Conservation (phyloP, 2,329 filamentous ascomycete genomes). For the Aspergillus novofumigatus region DNA sequence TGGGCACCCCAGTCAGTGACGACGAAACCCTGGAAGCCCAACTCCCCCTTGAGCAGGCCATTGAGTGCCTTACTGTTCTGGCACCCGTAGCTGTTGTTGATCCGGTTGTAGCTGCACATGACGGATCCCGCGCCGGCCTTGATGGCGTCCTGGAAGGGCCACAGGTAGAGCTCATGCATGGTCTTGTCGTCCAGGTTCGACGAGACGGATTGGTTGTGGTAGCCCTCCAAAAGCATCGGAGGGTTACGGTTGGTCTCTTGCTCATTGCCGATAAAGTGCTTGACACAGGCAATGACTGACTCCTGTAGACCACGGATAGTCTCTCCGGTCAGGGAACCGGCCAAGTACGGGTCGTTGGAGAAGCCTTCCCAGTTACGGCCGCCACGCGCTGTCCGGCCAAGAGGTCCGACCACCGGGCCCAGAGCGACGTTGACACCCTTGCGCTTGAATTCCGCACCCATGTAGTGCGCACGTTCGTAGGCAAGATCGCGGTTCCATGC, state of each 20-base stretch:
- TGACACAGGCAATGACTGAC: slow-evolving; percentile 36
- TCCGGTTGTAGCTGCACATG: slow-evolving; percentile 50
- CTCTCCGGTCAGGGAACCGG: slow-evolving; percentile 31
- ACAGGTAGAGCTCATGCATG: slow-evolving; percentile 62
- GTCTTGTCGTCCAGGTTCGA: slow-evolving; percentile 63
- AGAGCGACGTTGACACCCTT: slow-evolving; percentile 43
- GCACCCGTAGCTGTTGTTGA: slow-evolving; percentile 76
- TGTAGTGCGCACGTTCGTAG: slow-evolving; percentile 48
- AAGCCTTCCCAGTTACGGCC: slow-evolving; percentile 46
- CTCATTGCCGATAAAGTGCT: slow-evolving; percentile 58
- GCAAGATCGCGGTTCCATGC: slow-evolving; percentile 54
- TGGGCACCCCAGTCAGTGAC: slow-evolving; percentile 76
- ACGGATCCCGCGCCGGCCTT: slow-evolving; percentile 54
- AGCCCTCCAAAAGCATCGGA: slow-evolving; percentile 29
- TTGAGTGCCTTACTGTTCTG: slow-evolving; percentile 76
- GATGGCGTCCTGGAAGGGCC: slow-evolving; percentile 62
- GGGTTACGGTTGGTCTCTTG: slow-evolving; percentile 45
- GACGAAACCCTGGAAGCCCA: slow-evolving; percentile 77
- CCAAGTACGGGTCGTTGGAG: slow-evolving; percentile 39
- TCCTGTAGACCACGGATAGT: slow-evolving; percentile 41
- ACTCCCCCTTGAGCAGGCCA: slow-evolving; percentile 70
- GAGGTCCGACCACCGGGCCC: slow-evolving; percentile 38
- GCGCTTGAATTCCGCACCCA: slow-evolving; percentile 55
- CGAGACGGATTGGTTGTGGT: slow-evolving; percentile 45
- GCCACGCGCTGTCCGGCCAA: slow-evolving; percentile 38